Evolutionary conservation across 2,329 filamentous ascomycete species (phyloP).

Genomic region (Ascochyta clinopodiicola): DNA sequence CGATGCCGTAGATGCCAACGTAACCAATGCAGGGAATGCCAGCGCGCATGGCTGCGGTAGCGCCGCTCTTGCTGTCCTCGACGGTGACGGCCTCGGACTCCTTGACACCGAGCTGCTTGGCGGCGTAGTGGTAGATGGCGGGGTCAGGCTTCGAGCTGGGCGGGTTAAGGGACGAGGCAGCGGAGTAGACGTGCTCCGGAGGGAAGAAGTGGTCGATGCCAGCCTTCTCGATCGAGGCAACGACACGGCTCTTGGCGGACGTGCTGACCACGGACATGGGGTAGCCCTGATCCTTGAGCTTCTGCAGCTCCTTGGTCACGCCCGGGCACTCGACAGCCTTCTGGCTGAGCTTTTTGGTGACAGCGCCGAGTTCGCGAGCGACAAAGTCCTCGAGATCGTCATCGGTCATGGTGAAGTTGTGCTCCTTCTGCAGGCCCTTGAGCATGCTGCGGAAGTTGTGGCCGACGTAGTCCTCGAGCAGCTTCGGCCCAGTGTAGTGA

Average conservation of each 20-base stretch:
- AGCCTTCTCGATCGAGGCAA: slow-evolving; percentile 79
- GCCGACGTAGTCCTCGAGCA: slow-evolving; percentile 88
- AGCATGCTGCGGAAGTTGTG: slow-evolving; percentile 97
- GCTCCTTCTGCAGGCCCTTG: slow-evolving; percentile 73
- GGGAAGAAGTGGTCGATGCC: slow-evolving; percentile 81
- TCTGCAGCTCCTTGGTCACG: slow-evolving; percentile 70
- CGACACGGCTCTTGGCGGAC: slow-evolving; percentile 77
- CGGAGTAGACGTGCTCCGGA: slow-evolving; percentile 78
- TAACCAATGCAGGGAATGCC: slow-evolving; percentile 84
- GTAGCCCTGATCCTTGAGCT: slow-evolving; percentile 70
- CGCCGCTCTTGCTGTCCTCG: slow-evolving; percentile 88
- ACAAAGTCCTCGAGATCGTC: slow-evolving; percentile 79
- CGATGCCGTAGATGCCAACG: slow-evolving; percentile 67
- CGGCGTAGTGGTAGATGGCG: slow-evolving; percentile 81
- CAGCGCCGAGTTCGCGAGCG: slow-evolving; percentile 77
- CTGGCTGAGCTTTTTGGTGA: slow-evolving; percentile 78
- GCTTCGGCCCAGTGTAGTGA: slow-evolving; percentile 77
- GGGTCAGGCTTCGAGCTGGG: slow-evolving; percentile 94
- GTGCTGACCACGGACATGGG: slow-evolving; percentile 81
- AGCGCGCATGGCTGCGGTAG: slow-evolving; percentile 76
- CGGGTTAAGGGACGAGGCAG: slow-evolving; percentile 75
- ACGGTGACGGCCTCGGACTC: slow-evolving; percentile 77
- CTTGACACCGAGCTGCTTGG: slow-evolving; percentile 74
- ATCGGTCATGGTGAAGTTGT: slow-evolving; percentile 71
- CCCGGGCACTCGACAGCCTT: slow-evolving; percentile 72